Percentiles rank a stretch among this genome's conserved stretches.
These are phyloP conservation scores for Arabis hirsuta DNA, from an alignment of 345 rosid genomes.

Conservation along the genomic window DNA sequence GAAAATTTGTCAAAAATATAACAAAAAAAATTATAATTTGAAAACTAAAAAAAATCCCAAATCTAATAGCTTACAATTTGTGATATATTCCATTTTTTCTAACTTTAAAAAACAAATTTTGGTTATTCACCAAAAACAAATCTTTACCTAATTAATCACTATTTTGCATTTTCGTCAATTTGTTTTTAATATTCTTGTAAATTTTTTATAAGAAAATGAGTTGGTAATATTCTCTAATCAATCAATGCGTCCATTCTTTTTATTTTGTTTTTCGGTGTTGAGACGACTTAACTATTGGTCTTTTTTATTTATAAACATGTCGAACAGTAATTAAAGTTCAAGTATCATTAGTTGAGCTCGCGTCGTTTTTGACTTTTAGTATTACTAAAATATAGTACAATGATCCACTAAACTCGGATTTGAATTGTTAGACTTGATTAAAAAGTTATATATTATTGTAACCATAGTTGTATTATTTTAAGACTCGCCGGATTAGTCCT, in stretches of 20 bases:
- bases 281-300: conserved; percentile 34
- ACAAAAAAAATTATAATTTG: neutral
- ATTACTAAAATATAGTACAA: too few species aligned
- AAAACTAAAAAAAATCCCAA: too few species aligned
- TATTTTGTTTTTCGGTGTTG: too few species aligned
- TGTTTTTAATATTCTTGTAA: neutral
- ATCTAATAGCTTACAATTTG: too few species aligned
- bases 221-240: neutral
- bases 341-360: conserved; percentile 27
- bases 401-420: conserved; percentile 13
- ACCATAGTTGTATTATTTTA: neutral
- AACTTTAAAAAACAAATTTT: too few species aligned
- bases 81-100: too few species aligned
- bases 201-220: neutral
- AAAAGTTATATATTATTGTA: neutral
- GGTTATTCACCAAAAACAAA: too few species aligned
- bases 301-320: neutral
- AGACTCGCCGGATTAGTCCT: neutral
- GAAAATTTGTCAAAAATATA: too few species aligned
- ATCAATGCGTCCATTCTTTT: conserved; percentile 1
- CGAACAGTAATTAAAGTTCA: neutral
- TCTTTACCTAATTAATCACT: too few species aligned
- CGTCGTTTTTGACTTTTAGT: too few species aligned
- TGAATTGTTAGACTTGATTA: conserved; percentile 13
- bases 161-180: conserved; percentile 18